These are phyloP conservation scores for Orbilia ellipsospora DNA, from an alignment of 2,329 filamentous ascomycete species.

Conservation along the genomic window DNA sequence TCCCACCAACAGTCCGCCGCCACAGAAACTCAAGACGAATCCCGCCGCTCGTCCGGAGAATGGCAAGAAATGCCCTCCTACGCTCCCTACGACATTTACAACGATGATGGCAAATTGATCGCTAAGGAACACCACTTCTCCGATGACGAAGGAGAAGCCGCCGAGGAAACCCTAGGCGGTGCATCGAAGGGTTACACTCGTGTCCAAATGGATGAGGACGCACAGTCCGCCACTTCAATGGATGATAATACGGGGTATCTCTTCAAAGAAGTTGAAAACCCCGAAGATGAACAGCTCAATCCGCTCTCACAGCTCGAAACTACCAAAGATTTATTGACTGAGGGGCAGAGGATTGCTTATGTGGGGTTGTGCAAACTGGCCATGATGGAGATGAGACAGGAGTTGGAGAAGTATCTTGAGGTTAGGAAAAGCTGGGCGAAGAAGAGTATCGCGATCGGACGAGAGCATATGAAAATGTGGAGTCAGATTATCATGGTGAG, in stretches of 20 bases:
- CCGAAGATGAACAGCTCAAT: constrained; percentile 76
- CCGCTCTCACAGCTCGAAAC: constrained; percentile 90
- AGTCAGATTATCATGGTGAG: constrained; percentile 98
- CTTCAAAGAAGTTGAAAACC: constrained; percentile 81
- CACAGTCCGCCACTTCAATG: constrained; percentile 91
- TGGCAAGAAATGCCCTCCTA: constrained; percentile 97
- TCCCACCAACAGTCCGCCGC: constrained; percentile 81
- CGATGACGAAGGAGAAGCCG: constrained; percentile 71
- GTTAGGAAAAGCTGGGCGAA: constrained; percentile 71
- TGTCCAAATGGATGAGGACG: constrained; percentile 95
- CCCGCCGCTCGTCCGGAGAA: constrained; percentile 69
- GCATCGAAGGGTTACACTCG: constrained; percentile 95
- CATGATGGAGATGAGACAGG: constrained; percentile 79
- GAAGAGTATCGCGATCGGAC: constrained; percentile 75
- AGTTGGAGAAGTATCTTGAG: constrained; percentile 71
- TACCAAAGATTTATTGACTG: constrained; percentile 93
- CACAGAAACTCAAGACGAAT: constrained; percentile 65
- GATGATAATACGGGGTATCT: constrained; percentile 97
- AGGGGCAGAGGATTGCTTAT: constrained; percentile 95
- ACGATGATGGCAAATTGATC: constrained; percentile 88
- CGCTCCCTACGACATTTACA: constrained; percentile 92
- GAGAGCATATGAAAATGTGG: constrained; percentile 92
- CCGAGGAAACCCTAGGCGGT: constrained; percentile 77
- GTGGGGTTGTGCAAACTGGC: constrained; percentile 88
- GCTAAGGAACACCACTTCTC: constrained; percentile 80